Base-by-base conservation (phyloP, 371 early-diverging fungal genomes). In the Mucor mucedo region DNA sequence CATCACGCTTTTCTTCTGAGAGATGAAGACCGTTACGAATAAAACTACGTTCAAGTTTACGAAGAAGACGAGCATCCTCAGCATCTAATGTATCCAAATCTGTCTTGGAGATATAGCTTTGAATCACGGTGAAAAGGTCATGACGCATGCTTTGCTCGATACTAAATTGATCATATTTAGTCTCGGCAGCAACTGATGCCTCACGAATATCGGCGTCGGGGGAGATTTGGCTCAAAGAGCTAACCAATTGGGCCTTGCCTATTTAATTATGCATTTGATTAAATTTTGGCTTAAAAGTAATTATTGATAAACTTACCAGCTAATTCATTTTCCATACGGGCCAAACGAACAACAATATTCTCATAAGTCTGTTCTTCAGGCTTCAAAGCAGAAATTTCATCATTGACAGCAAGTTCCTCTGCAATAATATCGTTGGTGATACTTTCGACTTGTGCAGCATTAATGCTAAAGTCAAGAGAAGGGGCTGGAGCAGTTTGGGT, bases 81-180 rank as follows among this genome's bases (percentile, higher is more conserved):
- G 68, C 66, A 10, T 70, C 76, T 49, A 90, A 71, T 13, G 57
- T 58, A 21, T 65, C 65, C 48, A 85, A 57, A 56, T 87, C 87
- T 5, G 80, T 81, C 65, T 83, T 82, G 59, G 72, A 64, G 58
- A 85, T 77, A 52, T 85, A 85, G 16, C 70, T 77, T 28, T 83
- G 79, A 61, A 91, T 84, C 5, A 85, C 86, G 27, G 62, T 59
- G 68, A 88, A 93, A 27, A 93, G 75, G 62, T 93, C 93, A 58
- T 85, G 85, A 53, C 92, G 89, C 93, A 93, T 93, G 53, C 68
- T 67, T 29, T 81, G 82, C 58, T 93, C 92, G 66, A 93, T 91
- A 54, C 80, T 82, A 66, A 89, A 91, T 33, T 86, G 89, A 60
- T 85, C 83, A 55, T 87, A 82, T 55, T 76, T 76, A 52, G 83